Percentiles rank a stretch among this genome's conserved stretches.
phyloP scores from a whole-genome alignment of 73 alveolate genomes.

The Paramecium pentaurelia region DNA sequence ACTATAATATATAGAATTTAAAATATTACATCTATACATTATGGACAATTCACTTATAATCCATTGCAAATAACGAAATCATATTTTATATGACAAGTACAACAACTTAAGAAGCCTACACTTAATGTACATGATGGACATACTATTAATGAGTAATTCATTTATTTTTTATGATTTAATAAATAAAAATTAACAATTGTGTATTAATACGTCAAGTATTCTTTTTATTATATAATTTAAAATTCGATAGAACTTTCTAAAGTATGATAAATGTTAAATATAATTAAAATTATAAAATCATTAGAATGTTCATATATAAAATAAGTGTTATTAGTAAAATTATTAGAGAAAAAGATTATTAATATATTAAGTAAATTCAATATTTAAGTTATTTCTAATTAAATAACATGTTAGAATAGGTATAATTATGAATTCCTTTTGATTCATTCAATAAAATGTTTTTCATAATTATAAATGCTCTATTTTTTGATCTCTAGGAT shows the following conservation, averaged over 20 bases:
- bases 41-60: background rate
- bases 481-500: background rate
- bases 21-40: background rate
- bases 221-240: no score
- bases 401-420: background rate
- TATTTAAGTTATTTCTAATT: background rate
- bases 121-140: background rate
- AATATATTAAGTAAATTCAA: background rate
- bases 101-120: background rate
- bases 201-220: background rate
- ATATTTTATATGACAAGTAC: background rate
- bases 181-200: background rate
- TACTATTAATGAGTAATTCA: background rate
- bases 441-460: background rate
- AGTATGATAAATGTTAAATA: no score
- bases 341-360: background rate
- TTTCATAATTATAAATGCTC: background rate
- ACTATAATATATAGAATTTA: background rate
- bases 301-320: no score
- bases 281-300: no score
- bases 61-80: background rate
- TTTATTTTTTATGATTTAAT: background rate
- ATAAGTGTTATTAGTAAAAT: no score
- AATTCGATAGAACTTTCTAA: no score
- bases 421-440: background rate